phyloP scores from a whole-genome alignment of 345 rosid genomes.

The Lepidium africanum region DNA sequence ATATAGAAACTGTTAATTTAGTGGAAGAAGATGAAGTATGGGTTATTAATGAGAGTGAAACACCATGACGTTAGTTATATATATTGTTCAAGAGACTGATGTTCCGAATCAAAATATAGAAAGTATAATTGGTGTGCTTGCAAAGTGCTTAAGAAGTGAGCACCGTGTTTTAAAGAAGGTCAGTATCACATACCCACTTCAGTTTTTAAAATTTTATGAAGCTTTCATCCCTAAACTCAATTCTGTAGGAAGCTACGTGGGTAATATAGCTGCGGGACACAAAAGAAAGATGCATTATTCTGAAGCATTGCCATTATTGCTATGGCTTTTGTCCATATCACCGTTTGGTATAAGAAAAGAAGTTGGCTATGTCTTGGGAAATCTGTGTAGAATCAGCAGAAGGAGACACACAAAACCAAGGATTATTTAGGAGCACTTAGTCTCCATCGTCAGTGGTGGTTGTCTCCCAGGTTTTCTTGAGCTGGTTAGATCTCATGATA shows the following conservation, averaged over 20 bases:
- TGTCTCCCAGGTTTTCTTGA: slow-evolving; percentile 82
- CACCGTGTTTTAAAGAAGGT: slow-evolving; percentile 94
- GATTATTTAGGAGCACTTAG: slow-evolving; percentile 64
- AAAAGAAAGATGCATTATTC: slow-evolving; percentile 63
- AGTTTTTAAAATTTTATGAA: not conserved
- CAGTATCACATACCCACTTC: not conserved
- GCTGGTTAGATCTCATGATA: slow-evolving; percentile 78
- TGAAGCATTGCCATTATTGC: slow-evolving; percentile 58
- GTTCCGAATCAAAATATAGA: slow-evolving; percentile 34
- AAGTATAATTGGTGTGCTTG: slow-evolving; percentile 52
- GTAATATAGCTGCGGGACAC: slow-evolving; percentile 95
- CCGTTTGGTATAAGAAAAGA: slow-evolving; percentile 86
- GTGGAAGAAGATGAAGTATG: not conserved
- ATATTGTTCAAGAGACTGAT: slow-evolving; percentile 8
- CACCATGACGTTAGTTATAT: not conserved
- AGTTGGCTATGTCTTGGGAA: slow-evolving; percentile 85
- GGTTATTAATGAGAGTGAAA: slow-evolving; percentile 1
- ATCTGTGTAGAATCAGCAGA: slow-evolving; percentile 75
- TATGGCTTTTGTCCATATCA: slow-evolving; percentile 64
- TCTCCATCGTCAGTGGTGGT: slow-evolving; percentile 63
- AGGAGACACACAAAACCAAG: slow-evolving; percentile 51
- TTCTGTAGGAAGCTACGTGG: slow-evolving; percentile 87
- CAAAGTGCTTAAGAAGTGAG: slow-evolving; percentile 83
- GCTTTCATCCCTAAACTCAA: not conserved
- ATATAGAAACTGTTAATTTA: not conserved